A percentile compares a stretch with the other conserved stretches of the same genome.
These are phyloP conservation scores for button mushroom (Agaricus bisporus) DNA, from an alignment of 768 basidiomycete species.

Conservation along the genomic window DNA sequence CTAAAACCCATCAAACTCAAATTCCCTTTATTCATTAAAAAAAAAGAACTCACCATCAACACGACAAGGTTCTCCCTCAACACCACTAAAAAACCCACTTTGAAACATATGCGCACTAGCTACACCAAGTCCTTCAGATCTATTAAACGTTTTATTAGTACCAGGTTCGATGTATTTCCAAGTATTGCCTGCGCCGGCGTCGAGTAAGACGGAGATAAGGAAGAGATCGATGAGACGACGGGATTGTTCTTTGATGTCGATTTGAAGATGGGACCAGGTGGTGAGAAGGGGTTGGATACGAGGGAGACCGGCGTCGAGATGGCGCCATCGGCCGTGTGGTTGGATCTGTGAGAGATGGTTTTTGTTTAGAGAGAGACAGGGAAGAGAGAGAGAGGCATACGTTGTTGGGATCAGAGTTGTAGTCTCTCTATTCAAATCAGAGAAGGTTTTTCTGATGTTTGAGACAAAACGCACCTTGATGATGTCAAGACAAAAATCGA, in stretches of 20 bases:
- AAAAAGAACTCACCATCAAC: constrained; percentile 64
- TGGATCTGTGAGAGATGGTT: constrained; percentile 48
- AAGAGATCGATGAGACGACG: constrained; percentile 85
- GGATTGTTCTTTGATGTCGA: constrained; percentile 52
- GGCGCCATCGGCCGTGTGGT: constrained; percentile 87
- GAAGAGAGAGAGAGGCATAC: constrained; percentile 30
- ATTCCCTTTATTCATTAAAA: background rate
- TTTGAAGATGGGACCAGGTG: constrained; percentile 43
- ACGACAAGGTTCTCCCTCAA: constrained; percentile 49
- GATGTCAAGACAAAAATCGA: constrained; percentile 67
- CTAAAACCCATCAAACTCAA: constrained; percentile 28
- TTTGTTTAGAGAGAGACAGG: background rate
- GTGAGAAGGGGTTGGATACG: constrained; percentile 49
- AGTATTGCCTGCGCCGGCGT: constrained; percentile 83
- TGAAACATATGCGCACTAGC: constrained; percentile 90
- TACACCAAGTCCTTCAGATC: constrained; percentile 83
- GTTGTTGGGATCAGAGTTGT: constrained; percentile 19
- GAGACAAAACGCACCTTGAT: constrained; percentile 55
- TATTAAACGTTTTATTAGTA: constrained; percentile 45
- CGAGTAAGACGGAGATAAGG: constrained; percentile 85
- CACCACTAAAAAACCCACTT: constrained; percentile 74
- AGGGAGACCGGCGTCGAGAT: constrained; percentile 59
- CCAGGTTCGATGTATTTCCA: constrained; percentile 73
- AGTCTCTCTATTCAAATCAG: background rate
- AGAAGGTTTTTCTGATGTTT: background rate